Percentiles rank a stretch among this genome's conserved stretches.
These are phyloP conservation scores for Suillus paluster DNA, from an alignment of 768 basidiomycete genomes.

Conservation along the genomic window DNA sequence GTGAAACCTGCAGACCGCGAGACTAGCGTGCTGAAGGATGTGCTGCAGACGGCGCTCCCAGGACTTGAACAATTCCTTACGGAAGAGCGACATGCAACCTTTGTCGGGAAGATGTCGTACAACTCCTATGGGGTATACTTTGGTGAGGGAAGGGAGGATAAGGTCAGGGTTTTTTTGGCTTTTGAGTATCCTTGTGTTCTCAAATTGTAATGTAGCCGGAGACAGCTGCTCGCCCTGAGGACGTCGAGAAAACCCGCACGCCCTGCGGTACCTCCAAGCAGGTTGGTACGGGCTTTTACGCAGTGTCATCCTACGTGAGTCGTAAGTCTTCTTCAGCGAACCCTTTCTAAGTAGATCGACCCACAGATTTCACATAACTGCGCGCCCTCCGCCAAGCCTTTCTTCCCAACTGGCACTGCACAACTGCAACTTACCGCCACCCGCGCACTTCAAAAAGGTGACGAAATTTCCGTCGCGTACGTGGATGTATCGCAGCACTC, in stretches of 20 bases:
- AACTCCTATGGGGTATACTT: conserved; percentile 78
- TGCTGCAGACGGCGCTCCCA: conserved; percentile 65
- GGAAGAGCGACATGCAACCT: conserved; percentile 61
- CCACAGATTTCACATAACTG: conserved; percentile 73
- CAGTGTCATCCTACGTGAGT: conserved; percentile 73
- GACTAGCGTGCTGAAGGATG: conserved; percentile 49
- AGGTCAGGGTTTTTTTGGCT: conserved; percentile 45
- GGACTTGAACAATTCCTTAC: conserved; percentile 75
- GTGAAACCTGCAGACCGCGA: conserved; percentile 54
- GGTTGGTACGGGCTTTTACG: conserved; percentile 76
- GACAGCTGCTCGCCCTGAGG: conserved; percentile 62
- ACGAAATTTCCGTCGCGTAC: conserved; percentile 76
- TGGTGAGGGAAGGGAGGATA: conserved; percentile 68
- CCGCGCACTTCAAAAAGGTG: conserved; percentile 71
- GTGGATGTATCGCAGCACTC: conserved; percentile 66
- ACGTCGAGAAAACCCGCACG: conserved; percentile 75
- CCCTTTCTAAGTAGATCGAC: not conserved
- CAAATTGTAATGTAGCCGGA: conserved; percentile 46
- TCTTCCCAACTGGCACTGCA: conserved; percentile 67
- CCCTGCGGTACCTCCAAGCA: conserved; percentile 77
- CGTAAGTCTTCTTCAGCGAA: not conserved
- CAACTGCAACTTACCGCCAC: conserved; percentile 73
- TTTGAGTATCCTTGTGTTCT: conserved; percentile 2
- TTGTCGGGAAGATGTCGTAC: conserved; percentile 74
- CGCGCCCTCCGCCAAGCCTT: conserved; percentile 64